Base-by-base conservation (phyloP, 306 rosid species). In the Vigna nakashimae region DNA sequence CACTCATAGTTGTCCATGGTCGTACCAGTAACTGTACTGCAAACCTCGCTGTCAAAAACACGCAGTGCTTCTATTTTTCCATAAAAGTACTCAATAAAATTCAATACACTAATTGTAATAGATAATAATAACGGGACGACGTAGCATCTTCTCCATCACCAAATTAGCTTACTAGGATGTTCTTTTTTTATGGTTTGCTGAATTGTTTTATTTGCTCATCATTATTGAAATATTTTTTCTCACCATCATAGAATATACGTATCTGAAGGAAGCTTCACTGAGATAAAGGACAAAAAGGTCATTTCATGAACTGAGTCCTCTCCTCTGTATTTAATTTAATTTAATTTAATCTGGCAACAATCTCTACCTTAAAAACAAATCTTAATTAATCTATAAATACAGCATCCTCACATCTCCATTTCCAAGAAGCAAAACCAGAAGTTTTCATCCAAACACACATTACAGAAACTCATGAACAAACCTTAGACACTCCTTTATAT, bases 361-460 rank as follows among this genome's bases (percentile, higher is more conserved):
- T 65, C 80, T 57, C 65, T 87, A 66, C 50, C 81, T 55, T 49
- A 18, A 83, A 67, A 62, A 52, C 9, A 79, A 73, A 46, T 36
- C 79, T 75, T 77, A 42, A 46, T 78, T 75, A 42, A 46, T 86
- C 97, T 94, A 90, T 91, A 93, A 87, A 90, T 90, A 79, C 36
- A 32, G 9, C 79, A 12, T 72, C 77, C 60, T 18, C 22, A 60
- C 78, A 62, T 43, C 85, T 24, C 64, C 73, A 87, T 71, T 66
- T 59, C 82, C 71, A 52, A 18, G 26, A 18, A 18, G 3, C 17
- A 38, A 30, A 60, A 9, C n/a, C 13, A 17, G 36, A 60, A 86
- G 38, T 30, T 30, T 30, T 30, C 34, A 30, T 30, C 18, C 59
- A 62, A 13, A 57, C 36, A 49, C 60, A 63, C 69, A 46, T 17